These are phyloP conservation scores for Ramularia endophylla DNA, from an alignment of 2,329 filamentous ascomycete species.

Conservation along the genomic window DNA sequence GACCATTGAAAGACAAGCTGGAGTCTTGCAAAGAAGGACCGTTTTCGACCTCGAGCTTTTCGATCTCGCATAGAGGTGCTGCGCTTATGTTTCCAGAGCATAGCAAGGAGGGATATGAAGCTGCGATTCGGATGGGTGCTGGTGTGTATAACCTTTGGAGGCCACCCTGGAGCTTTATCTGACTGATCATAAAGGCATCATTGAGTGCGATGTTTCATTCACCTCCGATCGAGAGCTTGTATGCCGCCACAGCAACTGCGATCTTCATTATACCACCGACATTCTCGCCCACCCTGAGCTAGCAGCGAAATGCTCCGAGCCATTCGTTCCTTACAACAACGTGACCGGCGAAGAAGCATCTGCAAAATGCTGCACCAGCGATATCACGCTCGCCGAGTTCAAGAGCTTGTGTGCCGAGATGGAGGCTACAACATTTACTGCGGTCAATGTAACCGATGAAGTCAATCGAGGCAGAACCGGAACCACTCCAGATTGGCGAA, in stretches of 20 bases:
- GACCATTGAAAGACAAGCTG: conserved; percentile 55
- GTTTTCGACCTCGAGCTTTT: conserved; percentile 50
- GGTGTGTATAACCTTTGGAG: conserved; percentile 31
- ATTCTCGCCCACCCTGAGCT: conserved; percentile 58
- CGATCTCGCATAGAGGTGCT: conserved; percentile 57
- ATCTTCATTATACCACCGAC: conserved; percentile 63
- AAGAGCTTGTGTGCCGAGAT: conserved; percentile 64
- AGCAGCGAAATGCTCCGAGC: conserved; percentile 57
- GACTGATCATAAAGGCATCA: conserved; percentile 33
- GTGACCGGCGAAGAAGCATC: conserved; percentile 43
- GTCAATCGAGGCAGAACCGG: conserved; percentile 43
- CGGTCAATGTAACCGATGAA: conserved; percentile 45
- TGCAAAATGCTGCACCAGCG: conserved; percentile 65
- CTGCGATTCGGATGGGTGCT: conserved; percentile 61
- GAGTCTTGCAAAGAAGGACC: conserved; percentile 52
- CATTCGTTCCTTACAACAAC: conserved; percentile 48
- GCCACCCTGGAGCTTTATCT: neutral
- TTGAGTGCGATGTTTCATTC: conserved; percentile 64
- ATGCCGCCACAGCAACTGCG: conserved; percentile 62
- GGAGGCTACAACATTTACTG: conserved; percentile 57
- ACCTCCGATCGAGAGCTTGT: conserved; percentile 61
- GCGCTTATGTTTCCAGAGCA: conserved; percentile 61
- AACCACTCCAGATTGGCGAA: conserved; percentile 54
- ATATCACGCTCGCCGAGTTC: conserved; percentile 64
- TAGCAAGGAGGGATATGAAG: conserved; percentile 53